Evolutionary conservation across 2,329 filamentous ascomycete species (phyloP).

Genomic region (Rutstroemia sydowiana): DNA sequence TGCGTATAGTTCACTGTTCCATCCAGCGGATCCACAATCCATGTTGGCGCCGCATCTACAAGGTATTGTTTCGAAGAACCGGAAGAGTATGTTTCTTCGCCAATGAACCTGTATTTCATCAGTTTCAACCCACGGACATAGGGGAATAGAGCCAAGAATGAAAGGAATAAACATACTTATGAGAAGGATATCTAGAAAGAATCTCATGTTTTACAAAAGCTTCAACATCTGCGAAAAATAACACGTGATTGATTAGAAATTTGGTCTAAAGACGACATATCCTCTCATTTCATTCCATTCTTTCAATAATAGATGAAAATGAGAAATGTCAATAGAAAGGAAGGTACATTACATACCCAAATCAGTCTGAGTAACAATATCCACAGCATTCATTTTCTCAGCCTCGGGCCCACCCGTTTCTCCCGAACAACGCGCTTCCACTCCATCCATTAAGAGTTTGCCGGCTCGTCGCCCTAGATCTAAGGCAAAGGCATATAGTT

Average conservation of each 20-base stretch:
- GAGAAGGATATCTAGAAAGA: constrained; percentile 51
- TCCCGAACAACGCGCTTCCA: constrained; percentile 40
- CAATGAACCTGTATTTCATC: constrained; percentile 52
- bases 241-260: constrained; percentile 11
- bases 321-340: not conserved
- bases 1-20: constrained; percentile 44
- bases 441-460: constrained; percentile 55
- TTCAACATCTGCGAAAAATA: constrained; percentile 52
- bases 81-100: constrained; percentile 69
- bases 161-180: constrained; percentile 44
- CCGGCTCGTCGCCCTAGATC: constrained; percentile 65
- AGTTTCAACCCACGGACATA: not conserved
- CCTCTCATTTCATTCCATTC: not conserved
- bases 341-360: constrained; percentile 44
- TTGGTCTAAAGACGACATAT: not conserved
- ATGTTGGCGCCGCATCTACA: constrained; percentile 56
- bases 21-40: constrained; percentile 71
- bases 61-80: constrained; percentile 61
- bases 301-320: not conserved
- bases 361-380: constrained; percentile 72
- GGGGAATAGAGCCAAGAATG: not conserved
- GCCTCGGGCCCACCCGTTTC: constrained; percentile 26
- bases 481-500: constrained; percentile 64
- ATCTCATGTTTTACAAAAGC: constrained; percentile 59
- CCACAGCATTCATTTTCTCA: constrained; percentile 70